A percentile compares a stretch with the other conserved stretches of the same genome.
These are phyloP conservation scores for Zychaea mexicana DNA, from an alignment of 371 early-diverging fungal species.

Conservation along the genomic window DNA sequence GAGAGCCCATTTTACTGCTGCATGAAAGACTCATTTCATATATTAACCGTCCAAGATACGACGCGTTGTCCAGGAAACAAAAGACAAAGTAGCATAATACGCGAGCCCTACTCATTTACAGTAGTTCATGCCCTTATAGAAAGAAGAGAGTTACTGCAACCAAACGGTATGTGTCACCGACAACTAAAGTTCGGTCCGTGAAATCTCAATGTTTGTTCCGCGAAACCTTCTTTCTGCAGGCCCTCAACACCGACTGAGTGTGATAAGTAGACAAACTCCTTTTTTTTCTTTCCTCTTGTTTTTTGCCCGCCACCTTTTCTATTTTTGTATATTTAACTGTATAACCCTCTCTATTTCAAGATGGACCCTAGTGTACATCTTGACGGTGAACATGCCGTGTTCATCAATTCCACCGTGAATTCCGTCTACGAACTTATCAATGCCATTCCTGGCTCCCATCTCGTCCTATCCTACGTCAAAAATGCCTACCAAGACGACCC, in stretches of 20 bases:
- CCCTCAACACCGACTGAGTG: too few species aligned
- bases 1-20: too few species aligned
- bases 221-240: neutral
- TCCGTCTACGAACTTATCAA: conserved; percentile 40
- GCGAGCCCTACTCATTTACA: too few species aligned
- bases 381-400: conserved; percentile 34
- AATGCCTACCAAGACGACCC: conserved; percentile 97
- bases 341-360: neutral
- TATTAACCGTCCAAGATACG: too few species aligned
- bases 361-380: conserved; percentile 8
- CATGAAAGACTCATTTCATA: too few species aligned
- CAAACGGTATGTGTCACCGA: neutral
- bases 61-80: too few species aligned
- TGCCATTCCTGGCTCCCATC: conserved; percentile 76
- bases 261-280: neutral
- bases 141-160: neutral
- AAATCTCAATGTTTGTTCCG: neutral
- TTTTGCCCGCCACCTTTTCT: neutral
- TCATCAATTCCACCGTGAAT: conserved; percentile 49
- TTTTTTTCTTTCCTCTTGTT: neutral
- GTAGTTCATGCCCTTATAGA: too few species aligned
- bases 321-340: too few species aligned
- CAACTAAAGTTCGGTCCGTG: neutral
- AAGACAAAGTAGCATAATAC: too few species aligned
- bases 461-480: conserved; percentile 82